A percentile compares a stretch with the other conserved stretches of the same genome.
These are phyloP conservation scores for Solanum hybrid DNA, from an alignment of 305 asterid species.

Conservation along the genomic window DNA sequence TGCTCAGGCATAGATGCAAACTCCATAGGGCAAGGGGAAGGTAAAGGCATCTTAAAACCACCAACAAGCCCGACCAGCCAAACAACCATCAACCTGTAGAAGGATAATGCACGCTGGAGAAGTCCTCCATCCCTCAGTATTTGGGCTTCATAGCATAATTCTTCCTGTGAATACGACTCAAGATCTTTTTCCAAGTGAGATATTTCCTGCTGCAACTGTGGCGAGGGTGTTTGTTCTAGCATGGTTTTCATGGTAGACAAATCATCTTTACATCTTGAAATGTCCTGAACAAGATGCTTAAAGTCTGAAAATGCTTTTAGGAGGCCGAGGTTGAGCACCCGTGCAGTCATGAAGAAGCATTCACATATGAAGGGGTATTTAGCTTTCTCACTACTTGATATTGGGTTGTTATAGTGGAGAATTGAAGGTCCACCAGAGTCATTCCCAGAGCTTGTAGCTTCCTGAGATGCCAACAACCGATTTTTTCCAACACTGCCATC, in stretches of 20 bases:
- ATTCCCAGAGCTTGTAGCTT: constrained; percentile 60
- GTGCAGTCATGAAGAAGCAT: constrained; percentile 97
- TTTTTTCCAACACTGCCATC: constrained; percentile 38
- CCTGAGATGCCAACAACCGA: constrained; percentile 60
- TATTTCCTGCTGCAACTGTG: constrained; percentile 77
- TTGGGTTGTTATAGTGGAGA: constrained; percentile 22
- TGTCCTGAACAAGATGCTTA: constrained; percentile 94
- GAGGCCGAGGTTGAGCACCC: constrained; percentile 88
- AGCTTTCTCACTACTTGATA: constrained; percentile 34
- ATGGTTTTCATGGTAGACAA: constrained; percentile 65
- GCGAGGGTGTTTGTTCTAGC: constrained; percentile 70
- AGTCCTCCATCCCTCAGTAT: constrained; percentile 83
- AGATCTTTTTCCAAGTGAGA: constrained; percentile 73
- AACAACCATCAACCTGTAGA: constrained; percentile 80
- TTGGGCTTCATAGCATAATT: constrained; percentile 93
- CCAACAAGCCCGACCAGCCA: constrained; percentile 84
- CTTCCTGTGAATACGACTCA: constrained; percentile 70
- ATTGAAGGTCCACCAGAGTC: constrained; percentile 29
- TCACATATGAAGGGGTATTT: constrained; percentile 87
- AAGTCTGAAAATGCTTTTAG: constrained; percentile 92
- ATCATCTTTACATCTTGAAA: constrained; percentile 75
- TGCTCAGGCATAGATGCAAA: constrained; percentile 94
- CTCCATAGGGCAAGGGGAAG: constrained; percentile 73
- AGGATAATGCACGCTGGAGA: constrained; percentile 79
- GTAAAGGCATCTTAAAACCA: constrained; percentile 89